Evolutionary conservation across 495 filamentous ascomycete genomes (phyloP).

Genomic region (Xylaria longipes): DNA sequence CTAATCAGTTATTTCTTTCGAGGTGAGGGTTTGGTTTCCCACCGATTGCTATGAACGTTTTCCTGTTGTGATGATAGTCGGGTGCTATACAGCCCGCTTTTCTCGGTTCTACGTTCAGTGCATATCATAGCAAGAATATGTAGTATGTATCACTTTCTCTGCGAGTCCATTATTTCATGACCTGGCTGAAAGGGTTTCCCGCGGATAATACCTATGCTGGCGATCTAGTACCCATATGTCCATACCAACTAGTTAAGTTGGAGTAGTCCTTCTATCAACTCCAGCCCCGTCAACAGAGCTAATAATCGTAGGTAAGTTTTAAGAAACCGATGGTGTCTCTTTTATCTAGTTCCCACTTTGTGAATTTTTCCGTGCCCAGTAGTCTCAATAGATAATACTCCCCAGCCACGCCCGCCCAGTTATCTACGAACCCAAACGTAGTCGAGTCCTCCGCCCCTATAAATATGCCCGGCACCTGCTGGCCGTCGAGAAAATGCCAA

Average conservation of each 20-base stretch:
- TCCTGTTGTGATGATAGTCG: background rate
- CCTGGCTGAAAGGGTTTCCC: background rate
- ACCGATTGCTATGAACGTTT: background rate
- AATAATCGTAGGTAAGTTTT: conserved; percentile 11
- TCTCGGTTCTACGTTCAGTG: background rate
- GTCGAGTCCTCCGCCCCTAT: conserved; percentile 7
- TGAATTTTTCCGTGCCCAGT: conserved; percentile 4
- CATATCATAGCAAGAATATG: background rate
- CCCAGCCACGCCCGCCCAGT: conserved; percentile 15
- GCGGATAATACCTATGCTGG: background rate
- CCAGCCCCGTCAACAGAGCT: background rate
- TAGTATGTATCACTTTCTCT: background rate
- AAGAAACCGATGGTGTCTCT: conserved; percentile 20
- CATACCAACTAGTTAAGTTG: background rate
- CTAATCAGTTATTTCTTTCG: background rate
- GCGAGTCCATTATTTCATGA: background rate
- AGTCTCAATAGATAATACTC: conserved; percentile 20
- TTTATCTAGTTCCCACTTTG: background rate
- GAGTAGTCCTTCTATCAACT: background rate
- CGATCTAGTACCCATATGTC: background rate
- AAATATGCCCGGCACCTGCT: conserved; percentile 16
- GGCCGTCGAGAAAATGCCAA: conserved; percentile 17
- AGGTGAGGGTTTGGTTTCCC: background rate
- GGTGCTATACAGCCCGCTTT: background rate
- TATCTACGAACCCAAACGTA: conserved; percentile 9